Percentiles rank a stretch among this genome's conserved stretches.
phyloP scores from a whole-genome alignment of 2,329 filamentous ascomycete genomes.

The Chrysoporthe puriensis region DNA sequence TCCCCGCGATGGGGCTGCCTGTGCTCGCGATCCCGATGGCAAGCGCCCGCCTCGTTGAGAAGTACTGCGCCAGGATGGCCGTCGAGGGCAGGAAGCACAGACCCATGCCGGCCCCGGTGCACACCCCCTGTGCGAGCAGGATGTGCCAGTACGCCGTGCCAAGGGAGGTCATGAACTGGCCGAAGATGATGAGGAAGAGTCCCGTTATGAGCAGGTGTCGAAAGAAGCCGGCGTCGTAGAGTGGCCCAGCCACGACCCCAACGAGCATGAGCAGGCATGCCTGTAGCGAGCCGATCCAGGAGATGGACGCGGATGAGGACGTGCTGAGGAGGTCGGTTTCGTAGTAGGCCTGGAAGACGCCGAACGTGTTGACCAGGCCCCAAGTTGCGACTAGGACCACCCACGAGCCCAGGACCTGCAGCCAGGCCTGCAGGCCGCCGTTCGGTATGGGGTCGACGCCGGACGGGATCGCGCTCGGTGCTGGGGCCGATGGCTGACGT shows the following conservation, averaged over 20 bases:
- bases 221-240: constrained; percentile 49
- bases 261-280: constrained; percentile 45
- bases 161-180: constrained; percentile 51
- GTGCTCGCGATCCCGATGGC: constrained; percentile 38
- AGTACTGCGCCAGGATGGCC: constrained; percentile 47
- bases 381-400: constrained; percentile 43
- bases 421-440: constrained; percentile 40
- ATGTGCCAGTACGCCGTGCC: constrained; percentile 49
- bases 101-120: constrained; percentile 43
- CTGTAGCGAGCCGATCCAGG: constrained; percentile 51
- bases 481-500: constrained; percentile 3
- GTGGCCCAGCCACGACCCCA: constrained; percentile 45
- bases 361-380: constrained; percentile 49
- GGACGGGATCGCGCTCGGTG: background rate
- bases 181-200: constrained; percentile 42
- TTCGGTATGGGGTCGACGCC: constrained; percentile 30
- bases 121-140: constrained; percentile 44
- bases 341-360: constrained; percentile 52
- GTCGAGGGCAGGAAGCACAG: constrained; percentile 41
- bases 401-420: constrained; percentile 45
- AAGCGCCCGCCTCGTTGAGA: constrained; percentile 39
- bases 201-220: constrained; percentile 42
- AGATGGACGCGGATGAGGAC: constrained; percentile 44
- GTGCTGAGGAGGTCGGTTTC: constrained; percentile 39
- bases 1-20: constrained; percentile 45